These are phyloP conservation scores for Peronospora tabacina DNA, from an alignment of 352 stramenopile genomes.

Conservation along the genomic window DNA sequence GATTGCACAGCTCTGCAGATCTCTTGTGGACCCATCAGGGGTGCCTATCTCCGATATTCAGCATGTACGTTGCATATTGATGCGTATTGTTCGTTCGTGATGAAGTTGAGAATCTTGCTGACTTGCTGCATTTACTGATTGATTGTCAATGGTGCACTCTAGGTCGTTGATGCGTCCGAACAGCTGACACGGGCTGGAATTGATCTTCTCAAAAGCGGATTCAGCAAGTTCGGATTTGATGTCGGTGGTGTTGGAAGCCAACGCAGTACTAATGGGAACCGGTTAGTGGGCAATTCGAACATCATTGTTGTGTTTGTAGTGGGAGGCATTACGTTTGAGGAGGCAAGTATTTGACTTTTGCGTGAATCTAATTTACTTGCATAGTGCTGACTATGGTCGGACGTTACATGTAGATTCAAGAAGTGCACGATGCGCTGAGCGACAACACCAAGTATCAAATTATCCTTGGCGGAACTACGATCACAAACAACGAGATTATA, in stretches of 20 bases:
- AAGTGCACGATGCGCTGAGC: slow-evolving; percentile 48
- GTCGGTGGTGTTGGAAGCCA: slow-evolving; percentile 14
- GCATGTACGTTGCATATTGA: slow-evolving; percentile 27
- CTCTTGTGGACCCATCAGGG: slow-evolving; percentile 29
- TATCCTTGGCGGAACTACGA: slow-evolving; percentile 61
- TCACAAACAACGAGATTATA: slow-evolving; percentile 63
- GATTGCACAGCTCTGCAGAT: slow-evolving; percentile 41
- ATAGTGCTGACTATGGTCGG: not conserved
- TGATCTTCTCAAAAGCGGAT: slow-evolving; percentile 72
- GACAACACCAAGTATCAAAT: slow-evolving; percentile 47
- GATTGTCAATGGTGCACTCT: slow-evolving; percentile 1
- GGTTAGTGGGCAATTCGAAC: slow-evolving; percentile 33
- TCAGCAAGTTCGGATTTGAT: slow-evolving; percentile 73
- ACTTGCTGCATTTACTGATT: slow-evolving; percentile 1
- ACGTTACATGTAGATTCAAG: slow-evolving; percentile 41
- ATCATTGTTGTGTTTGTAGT: slow-evolving; percentile 68
- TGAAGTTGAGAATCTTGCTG: not conserved
- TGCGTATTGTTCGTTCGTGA: not conserved
- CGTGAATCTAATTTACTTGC: not conserved
- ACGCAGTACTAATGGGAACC: slow-evolving; percentile 13
- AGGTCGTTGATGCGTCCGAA: slow-evolving; percentile 73
- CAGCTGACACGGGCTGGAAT: slow-evolving; percentile 70
- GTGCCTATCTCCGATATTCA: slow-evolving; percentile 34
- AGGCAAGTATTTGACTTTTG: slow-evolving; percentile 25
- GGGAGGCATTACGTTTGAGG: slow-evolving; percentile 69